Percentiles rank a stretch among this genome's conserved stretches.
phyloP scores from a whole-genome alignment of 169 alveolate genomes.

The Plasmodium gallinaceum region DNA sequence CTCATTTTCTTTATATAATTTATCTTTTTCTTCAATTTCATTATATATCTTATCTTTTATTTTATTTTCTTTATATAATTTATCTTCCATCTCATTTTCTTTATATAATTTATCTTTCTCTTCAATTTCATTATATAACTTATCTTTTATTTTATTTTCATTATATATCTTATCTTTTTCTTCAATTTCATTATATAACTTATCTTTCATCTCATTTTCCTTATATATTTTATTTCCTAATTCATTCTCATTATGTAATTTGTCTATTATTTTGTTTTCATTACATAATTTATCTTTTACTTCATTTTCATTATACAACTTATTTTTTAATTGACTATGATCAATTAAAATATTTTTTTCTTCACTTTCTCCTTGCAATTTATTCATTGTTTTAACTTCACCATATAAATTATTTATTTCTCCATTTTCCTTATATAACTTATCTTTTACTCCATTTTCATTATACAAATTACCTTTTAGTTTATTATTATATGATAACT shows the following conservation, averaged over 20 bases:
- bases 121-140: background rate
- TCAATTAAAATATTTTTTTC: background rate
- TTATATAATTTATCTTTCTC: background rate
- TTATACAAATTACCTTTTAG: background rate
- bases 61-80: background rate
- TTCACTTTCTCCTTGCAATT: background rate
- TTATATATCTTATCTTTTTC: background rate
- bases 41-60: background rate
- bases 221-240: background rate
- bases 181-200: background rate
- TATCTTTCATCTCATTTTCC: background rate
- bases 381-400: background rate
- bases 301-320: conserved; percentile 9
- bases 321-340: background rate
- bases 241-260: background rate
- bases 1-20: conserved; percentile 7
- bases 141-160: background rate
- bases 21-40: conserved; percentile 10
- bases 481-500: background rate
- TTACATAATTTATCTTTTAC: conserved; percentile 16
- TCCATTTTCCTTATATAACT: background rate
- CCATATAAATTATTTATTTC: background rate
- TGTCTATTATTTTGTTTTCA: background rate
- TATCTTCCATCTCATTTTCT: background rate
- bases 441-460: background rate